Conservation (phyloP, 495 filamentous ascomycete genomes). For the Coniosporium apollinis region DNA sequence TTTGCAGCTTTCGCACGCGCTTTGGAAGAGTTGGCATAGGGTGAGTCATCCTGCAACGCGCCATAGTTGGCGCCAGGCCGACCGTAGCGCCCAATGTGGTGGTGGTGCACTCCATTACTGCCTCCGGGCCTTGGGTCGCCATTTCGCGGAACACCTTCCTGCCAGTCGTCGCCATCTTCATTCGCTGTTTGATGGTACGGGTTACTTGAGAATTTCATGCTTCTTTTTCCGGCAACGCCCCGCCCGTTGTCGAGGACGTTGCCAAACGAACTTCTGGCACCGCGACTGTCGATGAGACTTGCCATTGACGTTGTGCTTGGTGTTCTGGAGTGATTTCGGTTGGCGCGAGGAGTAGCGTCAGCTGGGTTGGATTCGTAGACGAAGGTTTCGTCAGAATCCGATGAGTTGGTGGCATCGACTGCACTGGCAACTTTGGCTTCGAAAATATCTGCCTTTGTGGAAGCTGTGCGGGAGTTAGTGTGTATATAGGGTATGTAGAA, state of each 20-base stretch:
- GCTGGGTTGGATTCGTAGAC: slow-evolving; percentile 98
- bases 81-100: slow-evolving; percentile 59
- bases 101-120: slow-evolving; percentile 37
- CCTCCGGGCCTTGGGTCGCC: slow-evolving; percentile 44
- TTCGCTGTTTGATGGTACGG: slow-evolving; percentile 46
- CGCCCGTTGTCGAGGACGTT: slow-evolving; percentile 49
- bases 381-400: slow-evolving; percentile 95
- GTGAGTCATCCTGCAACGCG: slow-evolving; percentile 13
- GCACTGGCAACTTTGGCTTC: slow-evolving; percentile 91
- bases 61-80: slow-evolving; percentile 28
- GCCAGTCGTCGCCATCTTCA: slow-evolving; percentile 26
- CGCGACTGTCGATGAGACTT: slow-evolving; percentile 53
- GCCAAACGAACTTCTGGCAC: slow-evolving; percentile 41
- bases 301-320: slow-evolving; percentile 86
- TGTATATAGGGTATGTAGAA: too few relatives aligned
- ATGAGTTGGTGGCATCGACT: slow-evolving; percentile 82
- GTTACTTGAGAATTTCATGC: slow-evolving; percentile 96
- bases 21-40: slow-evolving; percentile 13
- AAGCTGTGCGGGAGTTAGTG: slow-evolving; percentile 28
- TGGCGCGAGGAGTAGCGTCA: slow-evolving; percentile 55
- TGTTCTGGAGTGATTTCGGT: slow-evolving; percentile 82
- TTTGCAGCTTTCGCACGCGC: slow-evolving; percentile 1
- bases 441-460: slow-evolving; percentile 95
- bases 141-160: slow-evolving; percentile 13
- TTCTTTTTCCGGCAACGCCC: slow-evolving; percentile 63